Conservation (phyloP, 2,329 filamentous ascomycete species). For the Hypoxylon sp. region DNA sequence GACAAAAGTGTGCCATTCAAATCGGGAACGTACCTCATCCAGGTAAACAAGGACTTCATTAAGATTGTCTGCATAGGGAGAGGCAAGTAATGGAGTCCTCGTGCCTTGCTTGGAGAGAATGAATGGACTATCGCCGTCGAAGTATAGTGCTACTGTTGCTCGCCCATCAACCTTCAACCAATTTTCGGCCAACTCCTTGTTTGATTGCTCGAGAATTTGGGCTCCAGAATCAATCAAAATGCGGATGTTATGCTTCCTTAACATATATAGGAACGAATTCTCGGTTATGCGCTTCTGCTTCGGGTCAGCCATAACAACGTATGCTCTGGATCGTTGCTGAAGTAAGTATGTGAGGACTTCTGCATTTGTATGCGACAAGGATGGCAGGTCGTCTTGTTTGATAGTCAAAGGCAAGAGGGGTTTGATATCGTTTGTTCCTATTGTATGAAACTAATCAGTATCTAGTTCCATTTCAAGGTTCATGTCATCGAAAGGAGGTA, state of each 20-base stretch:
- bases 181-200: constrained; percentile 61
- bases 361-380: constrained; percentile 72
- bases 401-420: constrained; percentile 73
- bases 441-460: neutral
- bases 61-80: constrained; percentile 69
- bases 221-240: constrained; percentile 77
- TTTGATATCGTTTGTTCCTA: constrained; percentile 74
- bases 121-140: constrained; percentile 63
- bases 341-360: constrained; percentile 73
- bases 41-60: constrained; percentile 69
- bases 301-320: constrained; percentile 56
- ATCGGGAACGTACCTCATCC: constrained; percentile 60
- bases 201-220: constrained; percentile 73
- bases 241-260: constrained; percentile 59
- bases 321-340: constrained; percentile 64
- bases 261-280: constrained; percentile 58
- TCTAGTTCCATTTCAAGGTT: neutral
- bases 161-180: constrained; percentile 66
- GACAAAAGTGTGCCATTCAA: neutral
- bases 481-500: neutral
- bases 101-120: constrained; percentile 59
- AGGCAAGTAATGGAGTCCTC: constrained; percentile 64
- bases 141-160: constrained; percentile 68
- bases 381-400: constrained; percentile 70
- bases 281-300: constrained; percentile 61